phyloP scores from a whole-genome alignment of 768 basidiomycete genomes.

The Boletellus emodensis region DNA sequence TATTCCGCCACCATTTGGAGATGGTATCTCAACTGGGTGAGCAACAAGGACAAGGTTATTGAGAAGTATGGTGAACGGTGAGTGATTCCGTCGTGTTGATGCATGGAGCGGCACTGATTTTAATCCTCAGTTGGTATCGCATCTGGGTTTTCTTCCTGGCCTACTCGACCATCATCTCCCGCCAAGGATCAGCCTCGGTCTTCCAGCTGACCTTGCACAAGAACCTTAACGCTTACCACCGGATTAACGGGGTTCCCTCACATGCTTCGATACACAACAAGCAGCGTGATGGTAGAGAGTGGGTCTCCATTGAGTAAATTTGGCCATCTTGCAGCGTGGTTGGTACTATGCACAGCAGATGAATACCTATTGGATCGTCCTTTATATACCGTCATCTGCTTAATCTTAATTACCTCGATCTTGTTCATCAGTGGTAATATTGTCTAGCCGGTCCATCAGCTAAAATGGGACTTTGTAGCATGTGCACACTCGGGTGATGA shows the following conservation, averaged over 20 bases:
- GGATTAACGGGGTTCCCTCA: constrained; percentile 77
- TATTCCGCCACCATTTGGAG: constrained; percentile 86
- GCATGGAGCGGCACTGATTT: neutral
- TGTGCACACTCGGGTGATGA: neutral
- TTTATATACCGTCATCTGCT: constrained; percentile 23
- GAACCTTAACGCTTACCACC: constrained; percentile 94
- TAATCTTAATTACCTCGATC: constrained; percentile 22
- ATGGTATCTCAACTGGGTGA: constrained; percentile 98
- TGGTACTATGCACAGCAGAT: constrained; percentile 9
- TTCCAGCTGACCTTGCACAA: constrained; percentile 99
- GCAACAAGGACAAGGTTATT: constrained; percentile 85
- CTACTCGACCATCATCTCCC: constrained; percentile 77
- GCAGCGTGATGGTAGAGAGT: constrained; percentile 26
- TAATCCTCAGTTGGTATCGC: constrained; percentile 64
- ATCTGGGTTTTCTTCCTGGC: constrained; percentile 98
- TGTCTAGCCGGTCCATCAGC: neutral
- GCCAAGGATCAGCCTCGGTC: constrained; percentile 86
- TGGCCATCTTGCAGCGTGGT: neutral
- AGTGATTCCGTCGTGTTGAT: constrained; percentile 3
- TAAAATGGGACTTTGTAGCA: too few species aligned
- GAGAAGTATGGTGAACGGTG: constrained; percentile 83
- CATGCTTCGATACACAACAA: constrained; percentile 78
- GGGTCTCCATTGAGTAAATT: constrained; percentile 23
- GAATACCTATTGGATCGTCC: constrained; percentile 2
- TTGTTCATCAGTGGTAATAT: neutral